These are phyloP conservation scores for Pseudogymnoascus sp. DNA, from an alignment of 2,329 filamentous ascomycete genomes.

Conservation along the genomic window DNA sequence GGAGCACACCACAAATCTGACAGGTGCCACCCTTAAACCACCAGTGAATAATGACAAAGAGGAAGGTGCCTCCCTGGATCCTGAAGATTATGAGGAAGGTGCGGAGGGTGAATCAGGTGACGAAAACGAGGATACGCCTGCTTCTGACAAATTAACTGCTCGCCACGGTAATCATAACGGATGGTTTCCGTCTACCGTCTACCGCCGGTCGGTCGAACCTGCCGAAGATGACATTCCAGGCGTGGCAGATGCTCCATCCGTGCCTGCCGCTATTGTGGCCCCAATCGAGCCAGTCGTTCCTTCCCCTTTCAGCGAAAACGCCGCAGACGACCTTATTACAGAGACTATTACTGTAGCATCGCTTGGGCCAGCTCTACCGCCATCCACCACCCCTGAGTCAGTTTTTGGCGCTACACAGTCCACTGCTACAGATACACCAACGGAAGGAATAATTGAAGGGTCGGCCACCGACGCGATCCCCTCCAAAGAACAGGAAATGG, in stretches of 20 bases:
- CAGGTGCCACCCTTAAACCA: background rate
- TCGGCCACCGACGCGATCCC: background rate
- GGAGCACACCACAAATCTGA: background rate
- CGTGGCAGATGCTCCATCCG: background rate
- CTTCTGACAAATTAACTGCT: background rate
- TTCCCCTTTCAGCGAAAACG: background rate
- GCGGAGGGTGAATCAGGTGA: background rate
- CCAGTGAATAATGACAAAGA: background rate
- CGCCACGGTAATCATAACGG: background rate
- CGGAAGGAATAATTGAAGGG: background rate
- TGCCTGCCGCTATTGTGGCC: background rate
- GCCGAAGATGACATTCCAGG: background rate
- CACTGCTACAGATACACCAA: background rate
- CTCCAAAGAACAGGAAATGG: background rate
- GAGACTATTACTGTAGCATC: background rate
- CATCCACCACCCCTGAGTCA: background rate
- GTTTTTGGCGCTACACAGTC: background rate
- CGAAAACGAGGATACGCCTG: background rate
- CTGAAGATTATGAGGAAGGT: background rate
- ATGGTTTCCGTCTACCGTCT: background rate
- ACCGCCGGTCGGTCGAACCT: background rate
- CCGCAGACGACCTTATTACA: background rate
- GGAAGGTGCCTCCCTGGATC: background rate
- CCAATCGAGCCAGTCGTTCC: background rate
- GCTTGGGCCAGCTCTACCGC: background rate